Evolutionary conservation across 768 basidiomycete species (phyloP).

Genomic region (Tulasnella sp.): DNA sequence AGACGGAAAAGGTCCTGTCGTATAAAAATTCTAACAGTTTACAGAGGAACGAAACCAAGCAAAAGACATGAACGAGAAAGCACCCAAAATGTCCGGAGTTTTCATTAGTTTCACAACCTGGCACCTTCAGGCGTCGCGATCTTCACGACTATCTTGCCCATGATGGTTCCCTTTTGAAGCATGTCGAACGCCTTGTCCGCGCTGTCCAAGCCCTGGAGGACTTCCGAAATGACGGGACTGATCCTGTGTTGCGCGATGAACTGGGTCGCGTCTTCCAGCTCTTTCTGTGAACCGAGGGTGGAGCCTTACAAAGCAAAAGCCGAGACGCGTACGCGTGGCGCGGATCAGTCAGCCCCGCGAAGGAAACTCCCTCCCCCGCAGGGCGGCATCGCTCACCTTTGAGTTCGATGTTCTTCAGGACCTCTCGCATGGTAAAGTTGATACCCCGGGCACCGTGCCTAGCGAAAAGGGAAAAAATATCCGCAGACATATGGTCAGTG

Average conservation of each 20-base stretch:
- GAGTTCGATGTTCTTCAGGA: conserved; percentile 61
- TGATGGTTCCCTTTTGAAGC: conserved; percentile 51
- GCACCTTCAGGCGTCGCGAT: conserved; percentile 1
- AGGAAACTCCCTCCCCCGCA: not conserved
- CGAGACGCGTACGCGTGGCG: not conserved
- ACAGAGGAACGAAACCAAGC: conserved; percentile 58
- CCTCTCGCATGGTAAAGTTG: conserved; percentile 64
- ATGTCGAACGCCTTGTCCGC: conserved; percentile 62
- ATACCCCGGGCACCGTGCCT: conserved; percentile 55
- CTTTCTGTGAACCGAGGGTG: conserved; percentile 72
- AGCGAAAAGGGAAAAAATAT: not conserved
- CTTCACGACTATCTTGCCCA: conserved; percentile 61
- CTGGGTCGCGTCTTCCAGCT: conserved; percentile 56
- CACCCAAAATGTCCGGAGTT: conserved; percentile 21
- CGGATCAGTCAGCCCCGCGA: not conserved
- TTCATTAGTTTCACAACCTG: not conserved
- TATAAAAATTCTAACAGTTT: no score
- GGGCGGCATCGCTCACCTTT: conserved; percentile 42
- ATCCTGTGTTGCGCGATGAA: conserved; percentile 59
- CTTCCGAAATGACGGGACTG: conserved; percentile 55
- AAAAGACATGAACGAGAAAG: conserved; percentile 58
- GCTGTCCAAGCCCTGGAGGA: conserved; percentile 52
- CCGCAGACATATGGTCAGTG: not conserved
- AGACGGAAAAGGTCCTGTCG: no score
- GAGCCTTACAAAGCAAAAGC: conserved; percentile 45